Base-by-base conservation (phyloP, 192 early-diverging fungal genomes). In the Chytriomyces hyalinus region DNA sequence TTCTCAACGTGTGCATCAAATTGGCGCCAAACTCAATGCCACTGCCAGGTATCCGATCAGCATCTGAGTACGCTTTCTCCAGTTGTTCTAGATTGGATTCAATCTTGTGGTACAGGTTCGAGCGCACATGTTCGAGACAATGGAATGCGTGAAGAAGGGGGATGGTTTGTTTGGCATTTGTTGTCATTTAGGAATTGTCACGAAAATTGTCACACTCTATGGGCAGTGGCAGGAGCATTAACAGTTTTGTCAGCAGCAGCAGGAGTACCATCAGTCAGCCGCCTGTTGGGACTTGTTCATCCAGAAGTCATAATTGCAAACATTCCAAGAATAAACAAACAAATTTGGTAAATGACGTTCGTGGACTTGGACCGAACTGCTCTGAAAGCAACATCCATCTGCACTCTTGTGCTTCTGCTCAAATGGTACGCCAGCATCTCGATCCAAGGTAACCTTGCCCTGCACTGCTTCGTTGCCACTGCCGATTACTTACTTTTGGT, bases 121-220 rank as follows among this genome's bases (percentile, higher is more conserved):
- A 47, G 13, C 46, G 66, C 10, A 67, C 43, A 3, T 48, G 13
- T 17, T 67, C 66, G 15, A 67, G 66, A 48, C 66, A 67, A n/a
- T 48, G 28, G 43, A 28, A 67, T 47, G 66, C 66, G 46, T 67
- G 13, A 13, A 67, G 46, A 17, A 28, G 1, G 1, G 53, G 53
- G 53, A 13, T 57, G 53, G 53, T 57, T 20, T n/a, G 13, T 13
- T 20, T 57, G 53, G 53, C 53, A n/a, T 13, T n/a, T 57, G 53
- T 36, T 36, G 36, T 36, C 36, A 36, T 36, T 36, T 36, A 4
- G 36, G 36, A 36, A 36, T 36, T 36, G 36, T 36, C 36, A 36
- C 36, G 36, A 36, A 36, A 36, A 36, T 1, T 36, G 36, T 36
- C 36, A 36, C 36, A 36, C 36, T 36, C 24, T 26, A 0, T 26